These are phyloP conservation scores for Marchantia polymorpha DNA, from an alignment of 225 moss, liverwort and hornwort species.

Conservation along the genomic window DNA sequence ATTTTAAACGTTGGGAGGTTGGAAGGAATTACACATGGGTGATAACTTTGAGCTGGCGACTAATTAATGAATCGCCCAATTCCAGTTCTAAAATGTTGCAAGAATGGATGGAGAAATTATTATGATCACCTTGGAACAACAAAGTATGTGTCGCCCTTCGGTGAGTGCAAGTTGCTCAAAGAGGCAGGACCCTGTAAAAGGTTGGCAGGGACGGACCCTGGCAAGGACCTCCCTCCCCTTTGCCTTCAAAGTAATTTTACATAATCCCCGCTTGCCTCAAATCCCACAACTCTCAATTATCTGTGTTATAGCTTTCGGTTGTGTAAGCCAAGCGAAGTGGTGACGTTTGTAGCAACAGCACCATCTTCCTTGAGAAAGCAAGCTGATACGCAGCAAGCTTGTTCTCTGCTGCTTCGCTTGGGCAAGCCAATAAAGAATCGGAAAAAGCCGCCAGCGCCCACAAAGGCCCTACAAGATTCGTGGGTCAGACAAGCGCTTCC, in stretches of 20 bases:
- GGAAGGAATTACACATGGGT: constrained; percentile 2
- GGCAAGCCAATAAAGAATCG: neutral
- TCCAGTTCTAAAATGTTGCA: constrained; percentile 55
- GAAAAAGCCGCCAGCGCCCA: neutral
- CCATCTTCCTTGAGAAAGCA: neutral
- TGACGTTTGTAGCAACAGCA: neutral
- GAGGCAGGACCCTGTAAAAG: constrained; percentile 28
- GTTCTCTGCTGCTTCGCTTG: neutral
- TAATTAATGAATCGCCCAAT: constrained; percentile 38
- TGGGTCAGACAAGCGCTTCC: too few relatives aligned
- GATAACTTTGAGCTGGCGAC: constrained; percentile 24
- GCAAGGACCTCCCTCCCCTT: constrained; percentile 28
- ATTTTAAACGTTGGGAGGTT: neutral
- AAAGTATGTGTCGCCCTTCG: constrained; percentile 38
- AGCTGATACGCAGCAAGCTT: neutral
- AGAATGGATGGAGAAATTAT: constrained; percentile 35
- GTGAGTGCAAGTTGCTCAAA: constrained; percentile 27
- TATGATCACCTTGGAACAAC: constrained; percentile 41
- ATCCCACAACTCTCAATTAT: neutral
- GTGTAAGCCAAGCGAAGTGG: neutral
- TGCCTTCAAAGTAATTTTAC: constrained; percentile 38
- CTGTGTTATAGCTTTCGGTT: neutral
- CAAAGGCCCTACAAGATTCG: neutral
- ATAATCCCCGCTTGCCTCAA: neutral
- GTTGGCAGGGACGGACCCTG: constrained; percentile 39